phyloP scores from a whole-genome alignment of 2,329 filamentous ascomycete genomes.

The Pseudogymnoascus sp. region DNA sequence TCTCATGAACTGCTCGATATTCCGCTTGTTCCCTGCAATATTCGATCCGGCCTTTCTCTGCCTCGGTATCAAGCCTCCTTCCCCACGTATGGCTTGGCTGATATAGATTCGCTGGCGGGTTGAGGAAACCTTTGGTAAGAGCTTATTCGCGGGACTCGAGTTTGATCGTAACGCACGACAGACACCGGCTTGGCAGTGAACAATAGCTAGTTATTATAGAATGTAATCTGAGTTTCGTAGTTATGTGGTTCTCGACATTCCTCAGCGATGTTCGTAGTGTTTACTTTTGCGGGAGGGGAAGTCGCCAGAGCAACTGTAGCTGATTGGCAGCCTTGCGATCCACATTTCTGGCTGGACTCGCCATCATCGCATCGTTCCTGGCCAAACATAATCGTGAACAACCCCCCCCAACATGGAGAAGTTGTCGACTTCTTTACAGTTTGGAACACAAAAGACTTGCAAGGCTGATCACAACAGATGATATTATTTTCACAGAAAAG shows the following conservation, averaged over 20 bases:
- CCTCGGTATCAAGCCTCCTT: slow-evolving; percentile 1
- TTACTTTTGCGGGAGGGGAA: slow-evolving; percentile 11
- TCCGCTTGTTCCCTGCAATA: not conserved
- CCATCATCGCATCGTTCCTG: not conserved
- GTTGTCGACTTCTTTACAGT: not conserved
- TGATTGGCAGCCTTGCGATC: slow-evolving; percentile 10
- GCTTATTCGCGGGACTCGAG: not conserved
- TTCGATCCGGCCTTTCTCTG: not conserved
- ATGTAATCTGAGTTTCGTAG: not conserved
- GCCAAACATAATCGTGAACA: not conserved
- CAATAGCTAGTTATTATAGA: not conserved
- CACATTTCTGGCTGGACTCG: slow-evolving; percentile 2
- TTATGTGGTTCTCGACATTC: not conserved
- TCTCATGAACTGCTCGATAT: not conserved
- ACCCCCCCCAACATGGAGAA: not conserved
- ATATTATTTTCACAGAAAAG: not conserved
- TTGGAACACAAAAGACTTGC: not conserved
- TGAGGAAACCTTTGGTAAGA: not conserved
- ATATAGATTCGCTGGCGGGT: not conserved
- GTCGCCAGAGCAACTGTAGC: slow-evolving; percentile 8
- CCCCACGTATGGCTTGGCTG: slow-evolving; percentile 7
- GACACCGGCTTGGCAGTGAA: too few relatives aligned
- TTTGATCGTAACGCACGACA: not conserved
- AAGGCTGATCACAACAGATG: not conserved
- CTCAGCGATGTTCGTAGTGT: not conserved